These are phyloP conservation scores for Leishmania tropica DNA, from an alignment of 208 protist species.

Conservation along the genomic window DNA sequence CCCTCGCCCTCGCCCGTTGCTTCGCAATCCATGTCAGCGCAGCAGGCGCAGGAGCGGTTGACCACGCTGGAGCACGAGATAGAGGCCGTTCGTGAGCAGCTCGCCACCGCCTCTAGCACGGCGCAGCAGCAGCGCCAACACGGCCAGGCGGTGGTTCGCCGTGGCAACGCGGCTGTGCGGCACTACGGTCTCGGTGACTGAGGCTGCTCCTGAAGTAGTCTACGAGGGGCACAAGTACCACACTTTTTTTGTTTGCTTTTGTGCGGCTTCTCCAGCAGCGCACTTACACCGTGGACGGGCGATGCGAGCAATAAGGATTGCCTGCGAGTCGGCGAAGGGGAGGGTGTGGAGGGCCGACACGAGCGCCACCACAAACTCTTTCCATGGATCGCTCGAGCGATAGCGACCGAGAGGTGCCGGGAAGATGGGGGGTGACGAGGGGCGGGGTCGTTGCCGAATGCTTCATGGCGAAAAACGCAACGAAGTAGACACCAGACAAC, in stretches of 20 bases:
- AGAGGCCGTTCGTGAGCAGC: slow-evolving; percentile 55
- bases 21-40: slow-evolving; percentile 5
- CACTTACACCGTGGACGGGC: not conserved
- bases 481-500: not conserved
- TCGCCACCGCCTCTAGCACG: slow-evolving; percentile 26
- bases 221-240: not conserved
- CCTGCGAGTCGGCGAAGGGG: not conserved
- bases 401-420: not conserved
- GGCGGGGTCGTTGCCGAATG: not conserved
- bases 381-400: not conserved
- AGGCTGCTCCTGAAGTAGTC: not conserved
- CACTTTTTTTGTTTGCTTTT: not conserved
- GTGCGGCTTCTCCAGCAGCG: not conserved
- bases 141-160: slow-evolving; percentile 41
- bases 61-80: slow-evolving; percentile 68
- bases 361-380: not conserved
- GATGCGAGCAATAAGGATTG: not conserved
- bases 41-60: slow-evolving; percentile 27
- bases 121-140: slow-evolving; percentile 20
- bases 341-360: not conserved
- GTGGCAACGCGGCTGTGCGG: slow-evolving; percentile 56
- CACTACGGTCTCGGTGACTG: slow-evolving; percentile 67
- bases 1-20: not conserved
- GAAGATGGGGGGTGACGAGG: too few species aligned
- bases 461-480: not conserved